Base-by-base conservation (phyloP, 805 yeast genomes). In the Torulaspora maleeae region DNA sequence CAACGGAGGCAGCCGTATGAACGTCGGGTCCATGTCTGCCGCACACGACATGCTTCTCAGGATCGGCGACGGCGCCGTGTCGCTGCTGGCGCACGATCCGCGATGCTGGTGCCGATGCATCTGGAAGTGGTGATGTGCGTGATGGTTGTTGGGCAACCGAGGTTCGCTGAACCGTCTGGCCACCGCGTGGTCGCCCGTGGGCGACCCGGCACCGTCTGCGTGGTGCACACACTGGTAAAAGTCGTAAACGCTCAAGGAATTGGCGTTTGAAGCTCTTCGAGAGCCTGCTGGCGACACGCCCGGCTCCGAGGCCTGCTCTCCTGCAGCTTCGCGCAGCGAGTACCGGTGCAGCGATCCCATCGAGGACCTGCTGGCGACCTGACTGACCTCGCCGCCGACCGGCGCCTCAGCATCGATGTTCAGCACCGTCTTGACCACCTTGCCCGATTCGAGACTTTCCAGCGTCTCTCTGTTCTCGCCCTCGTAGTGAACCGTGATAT, bases 191-290 rank as follows among this genome's bases (percentile, higher is more conserved):
- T 38, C 25, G 38, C 27, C 38, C 27, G 25, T 7, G 5, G 25
- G 25, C 25, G 25, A 22, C 25, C 25, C 25, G 5, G 25, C 25
- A 8, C 20, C 35, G 20, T 16, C 20, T 16, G 19, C 22, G 27
- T 33, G 32, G 25, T 44, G 48, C 28, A 41, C 48, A 27, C 50
- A 47, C 22, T 38, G 50, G 37, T 43, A 44, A 16, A 37, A 43
- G 29, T 47, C 46, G 45, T 50, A 38, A 16, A 53, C 46, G 36
- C 51, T 43, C 46, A 51, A 40, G 12, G 48, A 49, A 2, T 47
- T 47, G 4, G 57, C 40, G n/a, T 41, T 28, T 6, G 44, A 41
- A 2, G 45, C 36, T 25, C 44, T 28, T n/a, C 41, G 35, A 25
- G 41, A 44, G 19, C 28, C 22, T 30, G 20, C 19, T 20, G 40